Evolutionary conservation across 177 flowering plant species (phyloP), one percentile per base, ranked within the genome.

Genomic region (Vitis hybrid): DNA sequence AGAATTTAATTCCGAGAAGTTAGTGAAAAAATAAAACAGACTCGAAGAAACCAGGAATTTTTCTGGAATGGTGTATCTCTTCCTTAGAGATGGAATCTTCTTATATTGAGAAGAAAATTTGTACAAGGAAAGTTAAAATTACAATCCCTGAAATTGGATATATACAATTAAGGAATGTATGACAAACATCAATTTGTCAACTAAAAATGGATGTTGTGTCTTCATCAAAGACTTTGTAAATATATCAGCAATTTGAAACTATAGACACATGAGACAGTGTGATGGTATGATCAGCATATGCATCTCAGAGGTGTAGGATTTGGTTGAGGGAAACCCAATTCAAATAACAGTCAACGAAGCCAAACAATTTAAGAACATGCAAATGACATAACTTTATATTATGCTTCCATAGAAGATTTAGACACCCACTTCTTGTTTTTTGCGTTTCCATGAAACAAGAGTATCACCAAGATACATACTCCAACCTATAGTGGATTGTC

Each of bases 301-400:
- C 69, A 10, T 69, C 64, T 10, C 67, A 60, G 68, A 11, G 54
- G 75, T 52, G 73, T 71, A 48, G 71, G 61, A 13, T 1, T 2
- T 14, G 18, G 2, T 13, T 20, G 63, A 21, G 64, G 15, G 35
- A 66, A 24, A 15, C 72, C 30, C 11, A 76, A 58, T 11, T 69
- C 64, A 1, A 27, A 41, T 2, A 74, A 12, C 11, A 70, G 4
- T 0, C 66, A 61, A 1, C 56, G 54, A n/a, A 71, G 49, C 68
- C 75, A 76, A n/a, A 72, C 12, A 35, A 72, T 57, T 20, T 76
- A 71, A n/a, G 65, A 66, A 18, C 58, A 53, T 1, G 75, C 54
- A 5, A 27, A 7, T 10, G 72, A 63, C 65, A 76, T 66, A 27
- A 71, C 71, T 1, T 68, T 50, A 53, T 60, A 60, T 21, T 60